A percentile compares a stretch with the other conserved stretches of the same genome.
phyloP scores from a whole-genome alignment of 2,329 filamentous ascomycete species.

The Pseudocercospora fuligena region DNA sequence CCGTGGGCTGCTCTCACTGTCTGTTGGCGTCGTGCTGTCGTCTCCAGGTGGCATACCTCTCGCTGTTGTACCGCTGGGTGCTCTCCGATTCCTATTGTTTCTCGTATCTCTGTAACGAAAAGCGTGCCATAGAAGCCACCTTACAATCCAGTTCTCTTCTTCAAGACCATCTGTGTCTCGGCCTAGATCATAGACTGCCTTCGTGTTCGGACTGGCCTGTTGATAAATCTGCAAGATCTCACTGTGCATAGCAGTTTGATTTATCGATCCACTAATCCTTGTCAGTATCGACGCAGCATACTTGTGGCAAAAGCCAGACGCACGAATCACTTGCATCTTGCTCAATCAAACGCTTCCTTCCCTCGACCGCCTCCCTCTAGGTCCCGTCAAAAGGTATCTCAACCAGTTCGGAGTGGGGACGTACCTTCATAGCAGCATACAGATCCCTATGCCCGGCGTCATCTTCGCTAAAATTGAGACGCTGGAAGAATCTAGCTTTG shows the following conservation, averaged over 20 bases:
- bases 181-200: constrained; percentile 49
- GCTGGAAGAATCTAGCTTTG: constrained; percentile 49
- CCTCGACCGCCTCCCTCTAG: constrained; percentile 46
- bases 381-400: not conserved
- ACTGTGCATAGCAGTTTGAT: constrained; percentile 52
- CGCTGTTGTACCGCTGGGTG: not conserved
- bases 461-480: constrained; percentile 47
- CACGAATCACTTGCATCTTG: constrained; percentile 37
- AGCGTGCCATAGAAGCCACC: constrained; percentile 57
- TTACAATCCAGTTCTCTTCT: constrained; percentile 56
- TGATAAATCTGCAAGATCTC: constrained; percentile 50
- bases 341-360: constrained; percentile 46
- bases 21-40: constrained; percentile 12
- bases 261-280: constrained; percentile 49
- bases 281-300: constrained; percentile 8
- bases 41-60: constrained; percentile 16
- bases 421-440: constrained; percentile 52
- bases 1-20: constrained; percentile 7
- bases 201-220: constrained; percentile 44
- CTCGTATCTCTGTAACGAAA: constrained; percentile 47
- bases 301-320: constrained; percentile 4
- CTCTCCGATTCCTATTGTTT: constrained; percentile 22
- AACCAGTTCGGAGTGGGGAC: not conserved
- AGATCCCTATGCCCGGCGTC: constrained; percentile 40
- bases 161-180: constrained; percentile 45